Base-by-base conservation (phyloP, 495 filamentous ascomycete genomes). In the Umbilicaria muhlenbergii region DNA sequence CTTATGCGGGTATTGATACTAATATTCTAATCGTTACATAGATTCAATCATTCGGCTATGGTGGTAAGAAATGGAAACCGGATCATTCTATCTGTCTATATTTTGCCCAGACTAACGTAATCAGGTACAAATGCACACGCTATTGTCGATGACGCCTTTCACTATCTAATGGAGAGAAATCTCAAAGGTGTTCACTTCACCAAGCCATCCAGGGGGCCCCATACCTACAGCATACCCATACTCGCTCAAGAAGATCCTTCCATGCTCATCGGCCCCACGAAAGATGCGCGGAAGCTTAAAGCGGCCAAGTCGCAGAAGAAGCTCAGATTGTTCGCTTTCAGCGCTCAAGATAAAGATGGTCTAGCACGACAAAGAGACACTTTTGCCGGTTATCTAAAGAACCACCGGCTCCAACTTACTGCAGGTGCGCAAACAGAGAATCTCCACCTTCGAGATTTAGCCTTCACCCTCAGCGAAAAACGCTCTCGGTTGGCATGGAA, bases 261-360 rank as follows among this genome's bases (percentile, higher is more conserved):
- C 12, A 12, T 13, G 16, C 37, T 39, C 12, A 12, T 39, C 24
- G 37, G 11, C 16, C 17, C 37, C 37, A 39, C 24, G 4, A 16
- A 39, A 21, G 16, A 39, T 39, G 12, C 16, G 3, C 12, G 37
- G 16, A 39, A 17, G 19, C 19, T 21, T 5, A 5, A 21, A 21
- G 8, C 11, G 17, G 21, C 34, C 14, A 36, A 33, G 3, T 21
- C 19, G 19, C 12, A 43, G 3, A 38, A 36, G 16, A 12, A 21
- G 15, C 12, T 36, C 7, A 37, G 37, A n/a, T 1, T 63, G 2
- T 57, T 60, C 42, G 32, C 53, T 16, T 13, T 61, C 8, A 53
- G 52, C 4, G 56, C 57, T 6, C 59, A 57, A 41, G 60, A 63
- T 35, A 49, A 60, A 48, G 53, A 53, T 17, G 58, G 58, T 13